Evolutionary conservation across 352 stramenopile genomes (phyloP), one percentile per base, ranked within the genome.

Genomic region (Pythium brachiatum): DNA sequence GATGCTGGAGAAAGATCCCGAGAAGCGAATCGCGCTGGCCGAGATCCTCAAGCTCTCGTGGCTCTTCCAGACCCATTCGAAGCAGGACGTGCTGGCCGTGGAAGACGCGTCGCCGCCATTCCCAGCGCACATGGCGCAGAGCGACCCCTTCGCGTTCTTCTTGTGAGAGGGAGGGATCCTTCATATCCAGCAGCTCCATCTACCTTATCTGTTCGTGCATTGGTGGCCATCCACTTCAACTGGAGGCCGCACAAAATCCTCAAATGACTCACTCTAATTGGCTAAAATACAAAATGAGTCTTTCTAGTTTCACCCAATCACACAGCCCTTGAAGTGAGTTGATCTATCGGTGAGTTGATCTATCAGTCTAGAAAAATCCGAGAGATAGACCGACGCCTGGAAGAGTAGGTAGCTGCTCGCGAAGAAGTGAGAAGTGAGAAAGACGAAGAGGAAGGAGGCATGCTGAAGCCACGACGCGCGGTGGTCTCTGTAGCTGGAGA

Each of bases 41-140:
- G 79, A 90, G 66, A 75, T 86, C 41, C 69, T 90, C 23, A 75
- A 72, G 50, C 55, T 78, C 29, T 20, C 64, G n/a, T 90, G 81
- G 79, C 65, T 90, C 16, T 77, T 69, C 31, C 69, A 81, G 57
- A 31, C 48, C 5, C 65, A 64, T 11, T 62, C 59, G n/a, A 64
- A 66, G 41, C 53, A 64, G 6, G 65, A 64, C 18, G 11, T 68
- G 12, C 25, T 60, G 26, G 12, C 56, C 7, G 13, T 27, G 5
- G 60, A 64, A 11, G 25, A 43, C 31, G 34, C 47, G 43, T 57
- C 57, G 29, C 62, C 39, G 16, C 54, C 62, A 38, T 62, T 63
- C 27, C 43, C 51, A 23, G 41, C 29, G 27, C 41, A 48, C 39
- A 29, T 71, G 64, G 21, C 53, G 38, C 58, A 41, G 20, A 72